Percentiles rank a stretch among this genome's conserved stretches.
phyloP scores from a whole-genome alignment of 176 grass and related monocot genomes.

The Aechmea fasciata region DNA sequence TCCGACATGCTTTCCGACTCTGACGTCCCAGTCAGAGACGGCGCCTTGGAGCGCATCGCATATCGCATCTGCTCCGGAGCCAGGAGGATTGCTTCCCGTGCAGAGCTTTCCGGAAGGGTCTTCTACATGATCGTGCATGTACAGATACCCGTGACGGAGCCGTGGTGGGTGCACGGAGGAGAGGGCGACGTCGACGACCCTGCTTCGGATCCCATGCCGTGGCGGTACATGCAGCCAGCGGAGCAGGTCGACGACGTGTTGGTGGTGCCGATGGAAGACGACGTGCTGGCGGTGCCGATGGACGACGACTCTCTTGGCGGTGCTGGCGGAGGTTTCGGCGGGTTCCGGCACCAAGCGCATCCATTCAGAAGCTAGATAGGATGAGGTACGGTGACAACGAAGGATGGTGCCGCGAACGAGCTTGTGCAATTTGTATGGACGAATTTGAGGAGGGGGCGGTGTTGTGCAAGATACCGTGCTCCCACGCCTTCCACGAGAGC shows the following conservation, averaged over 20 bases:
- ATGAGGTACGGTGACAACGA: neutral
- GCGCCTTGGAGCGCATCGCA: neutral
- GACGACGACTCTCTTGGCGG: neutral
- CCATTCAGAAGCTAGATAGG: neutral
- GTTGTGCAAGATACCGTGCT: neutral
- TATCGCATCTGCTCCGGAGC: neutral
- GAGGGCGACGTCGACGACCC: neutral
- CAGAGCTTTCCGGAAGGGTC: neutral
- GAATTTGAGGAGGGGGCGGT: neutral
- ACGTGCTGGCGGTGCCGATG: neutral
- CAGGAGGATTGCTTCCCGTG: neutral
- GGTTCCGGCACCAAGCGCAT: neutral
- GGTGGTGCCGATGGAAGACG: neutral
- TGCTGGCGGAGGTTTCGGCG: no score
- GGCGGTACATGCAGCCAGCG: neutral
- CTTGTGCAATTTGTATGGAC: neutral
- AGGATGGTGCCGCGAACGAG: neutral
- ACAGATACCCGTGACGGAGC: neutral
- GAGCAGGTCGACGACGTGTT: neutral
- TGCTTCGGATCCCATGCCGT: neutral
- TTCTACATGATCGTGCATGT: neutral
- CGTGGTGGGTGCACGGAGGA: neutral
- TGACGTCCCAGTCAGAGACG: neutral
- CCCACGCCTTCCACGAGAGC: constrained; percentile 17
- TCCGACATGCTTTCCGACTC: neutral